These are phyloP conservation scores for Boletellus dicymbophilus DNA, from an alignment of 1,284 basidiomycete genomes.

Conservation along the genomic window DNA sequence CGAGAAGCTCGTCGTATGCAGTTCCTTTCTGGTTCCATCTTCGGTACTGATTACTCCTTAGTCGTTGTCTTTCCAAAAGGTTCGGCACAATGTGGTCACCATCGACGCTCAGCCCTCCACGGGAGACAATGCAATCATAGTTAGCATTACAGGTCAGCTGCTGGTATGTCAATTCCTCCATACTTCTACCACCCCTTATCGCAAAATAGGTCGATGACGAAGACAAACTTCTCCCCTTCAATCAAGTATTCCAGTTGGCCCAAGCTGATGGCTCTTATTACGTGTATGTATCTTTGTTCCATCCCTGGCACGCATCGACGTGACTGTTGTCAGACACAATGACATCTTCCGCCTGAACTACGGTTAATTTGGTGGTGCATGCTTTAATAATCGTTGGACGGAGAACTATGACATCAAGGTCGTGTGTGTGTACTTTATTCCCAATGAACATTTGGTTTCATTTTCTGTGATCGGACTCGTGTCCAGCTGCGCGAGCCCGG, in stretches of 20 bases:
- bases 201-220: constrained; percentile 77
- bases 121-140: constrained; percentile 72
- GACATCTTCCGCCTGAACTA: constrained; percentile 90
- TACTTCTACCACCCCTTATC: constrained; percentile 8
- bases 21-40: not conserved
- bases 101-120: constrained; percentile 89
- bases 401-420: constrained; percentile 1
- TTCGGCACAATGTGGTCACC: constrained; percentile 84
- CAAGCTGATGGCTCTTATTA: constrained; percentile 82
- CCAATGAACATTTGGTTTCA: constrained; percentile 12
- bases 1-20: constrained; percentile 78
- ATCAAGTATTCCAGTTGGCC: constrained; percentile 90
- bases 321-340: constrained; percentile 56
- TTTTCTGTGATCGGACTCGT: not conserved
- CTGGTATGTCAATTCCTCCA: constrained; percentile 48
- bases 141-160: constrained; percentile 88
- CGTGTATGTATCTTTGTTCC: constrained; percentile 58
- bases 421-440: constrained; percentile 16
- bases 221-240: constrained; percentile 82
- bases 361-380: constrained; percentile 33
- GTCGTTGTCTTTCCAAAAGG: constrained; percentile 81
- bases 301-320: not conserved
- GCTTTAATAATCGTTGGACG: constrained; percentile 1
- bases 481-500: not conserved
- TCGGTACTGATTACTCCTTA: constrained; percentile 36